A percentile compares a stretch with the other conserved stretches of the same genome.
Conservation (phyloP, 2,329 filamentous ascomycete genomes). For the Coniosporium tulheliwenetii region DNA sequence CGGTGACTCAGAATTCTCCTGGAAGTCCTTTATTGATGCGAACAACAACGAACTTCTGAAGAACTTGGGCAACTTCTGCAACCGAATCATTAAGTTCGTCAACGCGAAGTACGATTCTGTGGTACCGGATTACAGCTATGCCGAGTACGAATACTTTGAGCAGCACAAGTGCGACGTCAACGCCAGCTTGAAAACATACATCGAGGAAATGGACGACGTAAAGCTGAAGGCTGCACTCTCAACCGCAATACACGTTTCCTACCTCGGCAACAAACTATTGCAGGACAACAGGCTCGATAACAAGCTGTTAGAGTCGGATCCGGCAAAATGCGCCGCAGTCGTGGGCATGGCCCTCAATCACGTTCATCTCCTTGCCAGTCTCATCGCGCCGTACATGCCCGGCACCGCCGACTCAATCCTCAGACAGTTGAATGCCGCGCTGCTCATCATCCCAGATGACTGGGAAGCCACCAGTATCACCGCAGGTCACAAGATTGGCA, state of each 20-base stretch:
- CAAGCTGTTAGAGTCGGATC: slow-evolving; percentile 41
- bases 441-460: slow-evolving; percentile 27
- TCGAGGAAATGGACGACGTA: slow-evolving; percentile 52
- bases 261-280: slow-evolving; percentile 41
- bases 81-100: slow-evolving; percentile 49
- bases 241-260: slow-evolving; percentile 52
- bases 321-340: slow-evolving; percentile 42
- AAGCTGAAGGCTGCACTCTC: slow-evolving; percentile 53
- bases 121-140: slow-evolving; percentile 43
- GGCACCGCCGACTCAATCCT: slow-evolving; percentile 61
- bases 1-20: slow-evolving; percentile 79
- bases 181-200: slow-evolving; percentile 48
- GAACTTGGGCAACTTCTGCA: slow-evolving; percentile 48
- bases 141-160: slow-evolving; percentile 8
- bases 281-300: slow-evolving; percentile 49
- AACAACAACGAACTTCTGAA: slow-evolving; percentile 85
- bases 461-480: slow-evolving; percentile 48
- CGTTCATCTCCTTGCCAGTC: slow-evolving; percentile 62
- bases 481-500: slow-evolving; percentile 67
- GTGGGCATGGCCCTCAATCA: slow-evolving; percentile 73
- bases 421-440: slow-evolving; percentile 50
- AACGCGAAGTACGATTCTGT: slow-evolving; percentile 59
- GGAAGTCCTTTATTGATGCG: slow-evolving; percentile 63
- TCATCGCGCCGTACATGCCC: slow-evolving; percentile 76
- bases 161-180: slow-evolving; percentile 47